Base-by-base conservation (phyloP, 169 alveolate species). In the Cryptosporidium viatorum region DNA sequence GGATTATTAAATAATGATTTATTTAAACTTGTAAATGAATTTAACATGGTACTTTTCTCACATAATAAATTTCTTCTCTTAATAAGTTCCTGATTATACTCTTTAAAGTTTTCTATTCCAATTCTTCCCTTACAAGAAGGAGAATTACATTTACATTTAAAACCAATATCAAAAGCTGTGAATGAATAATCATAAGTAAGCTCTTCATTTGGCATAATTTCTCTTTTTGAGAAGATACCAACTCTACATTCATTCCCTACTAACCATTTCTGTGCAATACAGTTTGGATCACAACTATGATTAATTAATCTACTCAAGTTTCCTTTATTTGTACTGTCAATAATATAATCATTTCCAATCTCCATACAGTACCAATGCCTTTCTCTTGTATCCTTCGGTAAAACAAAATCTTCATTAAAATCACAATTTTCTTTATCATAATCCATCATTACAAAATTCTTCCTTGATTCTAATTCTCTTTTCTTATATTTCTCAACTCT, bases 241-340 rank as follows among this genome's bases (percentile, higher is more conserved):
- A 98, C 97, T 71, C 99, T 96, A 58, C 95, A 96, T 89, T 97
- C 97, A 3, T 99, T 99, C 18, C 95, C 92, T 6, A 98, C 99
- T 69, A 96, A 96, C 97, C 98, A 97, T 73, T 97, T 97, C 86
- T 97, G 97, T 12, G 99, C 96, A 48, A 96, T 94, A 70, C 99
- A 97, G 93, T 97, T 98, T n/a, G 99, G 99, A 41, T 97, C 99
- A 92, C 99, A 98, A 26, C 99, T 96, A 91, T 98, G 99, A 93
- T 98, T 98, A 14, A 98, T 97, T 91, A 98, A 97, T 80, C 99
- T 92, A 2, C 99, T 98, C 43, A 97, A 92, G 93, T 97, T 97
- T 39, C 99, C 99, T 93, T 95, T 93, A 60, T 93, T 93, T 55
- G 99, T 97, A 62, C 99, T 97, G 92, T 98, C 99, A 80, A 98